phyloP scores from a whole-genome alignment of 192 early-diverging fungal species.

The Martensiomyces pterosporus region DNA sequence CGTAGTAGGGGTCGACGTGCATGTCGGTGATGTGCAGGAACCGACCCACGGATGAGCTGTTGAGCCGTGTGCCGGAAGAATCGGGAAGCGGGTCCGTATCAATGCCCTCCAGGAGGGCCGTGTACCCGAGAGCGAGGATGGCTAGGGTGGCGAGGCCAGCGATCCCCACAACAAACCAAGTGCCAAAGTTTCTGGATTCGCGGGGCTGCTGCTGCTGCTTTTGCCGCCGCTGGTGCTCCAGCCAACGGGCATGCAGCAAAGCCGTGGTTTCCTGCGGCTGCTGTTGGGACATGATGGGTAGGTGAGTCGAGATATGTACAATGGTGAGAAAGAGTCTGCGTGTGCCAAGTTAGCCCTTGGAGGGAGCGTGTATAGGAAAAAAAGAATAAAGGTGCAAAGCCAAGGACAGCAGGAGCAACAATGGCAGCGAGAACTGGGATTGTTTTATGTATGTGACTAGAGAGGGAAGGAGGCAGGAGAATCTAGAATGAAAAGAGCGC shows the following conservation, averaged over 20 bases:
- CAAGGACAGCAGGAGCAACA: too few species aligned
- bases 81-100: too few species aligned
- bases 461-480: too few species aligned
- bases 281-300: background rate
- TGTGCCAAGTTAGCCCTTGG: too few species aligned
- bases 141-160: background rate
- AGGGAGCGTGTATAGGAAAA: too few species aligned
- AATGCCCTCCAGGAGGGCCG: background rate
- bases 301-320: background rate
- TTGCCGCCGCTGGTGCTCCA: background rate
- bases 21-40: conserved; percentile 73
- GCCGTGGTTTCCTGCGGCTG: conserved; percentile 6
- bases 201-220: background rate
- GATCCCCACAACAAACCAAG: background rate
- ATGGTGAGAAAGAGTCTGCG: background rate
- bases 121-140: background rate
- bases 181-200: background rate
- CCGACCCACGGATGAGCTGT: conserved; percentile 42
- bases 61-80: conserved; percentile 9
- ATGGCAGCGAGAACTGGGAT: too few species aligned
- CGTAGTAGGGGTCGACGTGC: conserved; percentile 62
- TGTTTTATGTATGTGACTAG: too few species aligned
- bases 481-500: too few species aligned
- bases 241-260: background rate
- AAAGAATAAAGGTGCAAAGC: too few species aligned